These are phyloP conservation scores for Gossypium thurberi DNA, from an alignment of 345 rosid species.

Conservation along the genomic window DNA sequence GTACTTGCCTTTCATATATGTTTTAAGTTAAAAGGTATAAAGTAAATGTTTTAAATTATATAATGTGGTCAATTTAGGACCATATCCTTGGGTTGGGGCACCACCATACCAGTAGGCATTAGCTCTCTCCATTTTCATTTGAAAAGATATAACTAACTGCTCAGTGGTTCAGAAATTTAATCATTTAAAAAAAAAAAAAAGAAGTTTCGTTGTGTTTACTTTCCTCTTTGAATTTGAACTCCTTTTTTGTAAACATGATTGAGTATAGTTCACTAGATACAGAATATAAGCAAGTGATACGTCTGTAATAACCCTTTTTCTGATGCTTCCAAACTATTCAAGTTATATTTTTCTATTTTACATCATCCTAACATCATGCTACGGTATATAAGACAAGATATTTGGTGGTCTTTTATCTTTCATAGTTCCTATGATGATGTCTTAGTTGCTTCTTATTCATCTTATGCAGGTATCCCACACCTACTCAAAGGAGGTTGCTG, in stretches of 20 bases:
- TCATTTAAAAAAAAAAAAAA: neutral
- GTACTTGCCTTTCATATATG: neutral
- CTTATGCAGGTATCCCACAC: slow-evolving; percentile 67
- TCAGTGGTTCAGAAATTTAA: neutral
- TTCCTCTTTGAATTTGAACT: neutral
- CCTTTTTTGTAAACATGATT: neutral
- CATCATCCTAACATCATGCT: neutral
- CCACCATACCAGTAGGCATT: neutral
- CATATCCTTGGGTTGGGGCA: slow-evolving; percentile 1
- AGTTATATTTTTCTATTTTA: neutral
- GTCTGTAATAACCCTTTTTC: neutral
- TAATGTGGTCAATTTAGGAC: neutral
- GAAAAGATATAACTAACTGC: neutral
- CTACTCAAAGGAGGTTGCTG: slow-evolving; percentile 79
- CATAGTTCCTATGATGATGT: neutral
- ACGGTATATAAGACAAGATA: neutral
- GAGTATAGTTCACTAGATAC: neutral
- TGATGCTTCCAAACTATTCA: neutral
- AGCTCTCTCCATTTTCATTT: neutral
- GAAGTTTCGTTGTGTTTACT: neutral
- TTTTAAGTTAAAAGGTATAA: neutral
- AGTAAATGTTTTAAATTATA: neutral
- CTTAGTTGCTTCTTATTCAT: slow-evolving; percentile 3
- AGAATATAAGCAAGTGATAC: neutral
- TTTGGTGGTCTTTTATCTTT: neutral